Conservation (phyloP, 164 flowering plant species). For the Aristolochia fimbriata region DNA sequence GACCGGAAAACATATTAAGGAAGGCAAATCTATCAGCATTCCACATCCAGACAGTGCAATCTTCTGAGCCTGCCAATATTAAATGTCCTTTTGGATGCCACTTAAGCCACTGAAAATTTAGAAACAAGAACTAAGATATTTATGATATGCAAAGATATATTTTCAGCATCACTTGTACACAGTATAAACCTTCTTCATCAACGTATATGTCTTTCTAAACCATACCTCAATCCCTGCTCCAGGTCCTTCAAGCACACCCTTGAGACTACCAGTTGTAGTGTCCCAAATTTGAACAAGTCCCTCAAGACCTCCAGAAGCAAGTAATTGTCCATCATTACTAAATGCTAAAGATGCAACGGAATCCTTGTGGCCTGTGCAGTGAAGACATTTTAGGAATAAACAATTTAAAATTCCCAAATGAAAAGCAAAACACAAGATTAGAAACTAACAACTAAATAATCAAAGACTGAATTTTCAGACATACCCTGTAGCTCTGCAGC, state of each 20-base stretch:
- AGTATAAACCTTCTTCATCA: too few relatives aligned
- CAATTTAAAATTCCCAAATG: not conserved
- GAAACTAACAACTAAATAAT: not conserved
- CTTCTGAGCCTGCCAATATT: conserved; percentile 87
- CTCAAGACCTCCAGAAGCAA: conserved; percentile 87
- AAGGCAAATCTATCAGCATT: conserved; percentile 68
- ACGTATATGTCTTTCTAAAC: not conserved
- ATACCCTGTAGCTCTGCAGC: conserved; percentile 64
- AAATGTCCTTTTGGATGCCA: conserved; percentile 96
- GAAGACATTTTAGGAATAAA: not conserved
- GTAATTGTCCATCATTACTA: conserved; percentile 75
- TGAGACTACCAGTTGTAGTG: conserved; percentile 38
- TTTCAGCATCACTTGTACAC: too few relatives aligned
- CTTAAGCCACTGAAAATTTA: conserved; percentile 65
- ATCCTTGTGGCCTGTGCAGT: conserved; percentile 64
- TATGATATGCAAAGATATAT: not conserved
- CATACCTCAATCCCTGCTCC: conserved; percentile 75
- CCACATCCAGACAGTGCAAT: conserved; percentile 85
- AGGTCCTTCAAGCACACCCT: conserved; percentile 73
- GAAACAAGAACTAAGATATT: conserved; percentile 6
- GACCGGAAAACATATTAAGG: conserved; percentile 67
- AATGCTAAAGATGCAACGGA: conserved; percentile 65
- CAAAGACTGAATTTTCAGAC: not conserved
- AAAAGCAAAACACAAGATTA: not conserved
- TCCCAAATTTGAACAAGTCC: conserved; percentile 76